Evolutionary conservation across 306 rosid genomes (phyloP).

Genomic region (Chamaecrista fasciculata): DNA sequence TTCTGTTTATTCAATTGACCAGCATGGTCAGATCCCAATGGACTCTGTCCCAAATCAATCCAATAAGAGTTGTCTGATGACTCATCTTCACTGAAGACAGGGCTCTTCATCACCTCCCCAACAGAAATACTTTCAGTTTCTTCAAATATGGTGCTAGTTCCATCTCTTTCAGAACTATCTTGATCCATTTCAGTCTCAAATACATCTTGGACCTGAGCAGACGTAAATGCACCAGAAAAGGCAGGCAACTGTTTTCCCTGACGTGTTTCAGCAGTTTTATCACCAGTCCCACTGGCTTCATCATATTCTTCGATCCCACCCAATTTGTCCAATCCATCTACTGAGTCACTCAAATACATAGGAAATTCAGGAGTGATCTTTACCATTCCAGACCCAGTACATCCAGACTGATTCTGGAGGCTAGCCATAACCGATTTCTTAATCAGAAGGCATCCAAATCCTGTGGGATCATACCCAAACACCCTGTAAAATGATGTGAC

Average conservation of each 20-base stretch:
- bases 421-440: conserved; percentile 87
- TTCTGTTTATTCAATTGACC: conserved; percentile 58
- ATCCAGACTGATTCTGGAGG: conserved; percentile 86
- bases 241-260: conserved; percentile 79
- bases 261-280: conserved; percentile 56
- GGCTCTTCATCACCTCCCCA: conserved; percentile 97
- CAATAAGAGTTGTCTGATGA: conserved; percentile 87
- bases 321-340: conserved; percentile 70
- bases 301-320: conserved; percentile 67
- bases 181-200: conserved; percentile 93
- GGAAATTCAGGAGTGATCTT: conserved; percentile 93
- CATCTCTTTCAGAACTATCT: conserved; percentile 88
- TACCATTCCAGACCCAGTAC: conserved; percentile 95
- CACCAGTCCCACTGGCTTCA: conserved; percentile 45
- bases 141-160: conserved; percentile 92
- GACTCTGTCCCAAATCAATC: conserved; percentile 98
- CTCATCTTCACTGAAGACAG: conserved; percentile 93
- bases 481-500: conserved; percentile 94
- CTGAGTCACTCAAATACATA: conserved; percentile 80
- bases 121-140: conserved; percentile 84
- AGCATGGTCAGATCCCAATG: conserved; percentile 67
- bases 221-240: conserved; percentile 85
- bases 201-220: conserved; percentile 92
- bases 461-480: conserved; percentile 92
- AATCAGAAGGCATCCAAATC: conserved; percentile 92